These are phyloP conservation scores for Gaeumannomyces sp. DNA, from an alignment of 2,329 filamentous ascomycete species.

Conservation along the genomic window DNA sequence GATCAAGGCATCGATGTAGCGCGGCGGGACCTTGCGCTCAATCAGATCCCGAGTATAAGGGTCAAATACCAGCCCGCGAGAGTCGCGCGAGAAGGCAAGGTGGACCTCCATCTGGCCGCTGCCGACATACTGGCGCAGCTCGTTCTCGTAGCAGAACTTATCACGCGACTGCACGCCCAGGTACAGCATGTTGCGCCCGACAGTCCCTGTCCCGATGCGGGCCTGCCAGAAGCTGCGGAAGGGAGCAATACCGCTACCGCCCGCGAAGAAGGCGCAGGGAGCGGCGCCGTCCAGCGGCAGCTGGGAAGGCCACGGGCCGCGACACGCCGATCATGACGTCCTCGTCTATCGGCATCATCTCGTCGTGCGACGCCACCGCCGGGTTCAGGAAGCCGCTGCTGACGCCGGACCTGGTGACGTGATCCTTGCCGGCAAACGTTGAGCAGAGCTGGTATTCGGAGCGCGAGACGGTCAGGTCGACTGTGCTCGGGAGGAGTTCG, in stretches of 20 bases:
- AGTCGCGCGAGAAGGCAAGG: slow-evolving; percentile 46
- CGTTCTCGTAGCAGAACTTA: slow-evolving; percentile 44
- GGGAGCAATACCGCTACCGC: slow-evolving; percentile 46
- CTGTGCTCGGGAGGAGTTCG: slow-evolving; percentile 42
- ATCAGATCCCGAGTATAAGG: slow-evolving; percentile 33
- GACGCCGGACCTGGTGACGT: slow-evolving; percentile 36
- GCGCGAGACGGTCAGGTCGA: slow-evolving; percentile 46
- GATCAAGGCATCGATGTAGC: slow-evolving; percentile 47
- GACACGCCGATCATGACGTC: slow-evolving; percentile 47
- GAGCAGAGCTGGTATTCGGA: slow-evolving; percentile 43
- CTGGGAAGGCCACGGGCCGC: slow-evolving; percentile 43
- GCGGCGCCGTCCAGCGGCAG: slow-evolving; percentile 43
- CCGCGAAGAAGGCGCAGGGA: slow-evolving; percentile 46
- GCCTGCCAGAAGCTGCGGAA: slow-evolving; percentile 50
- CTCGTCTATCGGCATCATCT: slow-evolving; percentile 34
- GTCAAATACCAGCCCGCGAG: slow-evolving; percentile 40
- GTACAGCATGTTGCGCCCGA: slow-evolving; percentile 42
- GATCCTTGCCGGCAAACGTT: slow-evolving; percentile 29
- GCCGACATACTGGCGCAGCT: slow-evolving; percentile 38
- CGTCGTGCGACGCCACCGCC: slow-evolving; percentile 29
- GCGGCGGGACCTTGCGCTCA: slow-evolving; percentile 40
- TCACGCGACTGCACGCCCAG: slow-evolving; percentile 46
- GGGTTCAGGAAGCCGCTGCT: slow-evolving; percentile 51
- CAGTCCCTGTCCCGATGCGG: slow-evolving; percentile 29
- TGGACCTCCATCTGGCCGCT: slow-evolving; percentile 46